Conservation (phyloP, 2,329 filamentous ascomycete genomes). For the Calonectria hawksworthii region DNA sequence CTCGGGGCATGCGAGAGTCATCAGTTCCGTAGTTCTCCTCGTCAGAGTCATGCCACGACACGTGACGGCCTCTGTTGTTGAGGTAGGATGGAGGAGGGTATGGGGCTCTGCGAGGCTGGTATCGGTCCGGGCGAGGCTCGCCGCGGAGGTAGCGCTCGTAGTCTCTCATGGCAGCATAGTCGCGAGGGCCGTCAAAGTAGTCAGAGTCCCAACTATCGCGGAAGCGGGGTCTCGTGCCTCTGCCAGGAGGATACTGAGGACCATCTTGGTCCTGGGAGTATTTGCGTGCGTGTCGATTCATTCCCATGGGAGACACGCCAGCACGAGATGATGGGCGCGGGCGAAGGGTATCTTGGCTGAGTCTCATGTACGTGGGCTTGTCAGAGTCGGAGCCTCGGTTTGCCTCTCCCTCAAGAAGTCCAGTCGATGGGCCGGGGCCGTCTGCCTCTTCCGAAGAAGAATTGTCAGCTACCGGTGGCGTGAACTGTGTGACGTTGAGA, state of each 20-base stretch:
- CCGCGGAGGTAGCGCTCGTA: conserved; percentile 45
- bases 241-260: conserved; percentile 34
- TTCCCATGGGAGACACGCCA: conserved; percentile 26
- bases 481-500: conserved; percentile 32
- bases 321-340: conserved; percentile 37
- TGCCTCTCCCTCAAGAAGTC: conserved; percentile 20
- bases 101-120: conserved; percentile 37
- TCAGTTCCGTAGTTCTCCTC: conserved; percentile 40
- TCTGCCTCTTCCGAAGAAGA: conserved; percentile 28
- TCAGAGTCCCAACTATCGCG: conserved; percentile 45
- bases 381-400: conserved; percentile 36
- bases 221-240: conserved; percentile 37
- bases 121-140: conserved; percentile 38
- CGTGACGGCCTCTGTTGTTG: conserved; percentile 39
- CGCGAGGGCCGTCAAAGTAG: conserved; percentile 26
- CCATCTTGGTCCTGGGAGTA: conserved; percentile 41
- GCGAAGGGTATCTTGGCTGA: conserved; percentile 38
- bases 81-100: conserved; percentile 44
- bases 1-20: conserved; percentile 35
- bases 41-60: conserved; percentile 40
- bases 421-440: conserved; percentile 29
- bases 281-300: conserved; percentile 29
- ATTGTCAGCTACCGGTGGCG: conserved; percentile 28
- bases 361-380: conserved; percentile 34
- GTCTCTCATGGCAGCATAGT: conserved; percentile 38